Conservation (phyloP, 257 asterid genomes). For the Solanum commersonii region DNA sequence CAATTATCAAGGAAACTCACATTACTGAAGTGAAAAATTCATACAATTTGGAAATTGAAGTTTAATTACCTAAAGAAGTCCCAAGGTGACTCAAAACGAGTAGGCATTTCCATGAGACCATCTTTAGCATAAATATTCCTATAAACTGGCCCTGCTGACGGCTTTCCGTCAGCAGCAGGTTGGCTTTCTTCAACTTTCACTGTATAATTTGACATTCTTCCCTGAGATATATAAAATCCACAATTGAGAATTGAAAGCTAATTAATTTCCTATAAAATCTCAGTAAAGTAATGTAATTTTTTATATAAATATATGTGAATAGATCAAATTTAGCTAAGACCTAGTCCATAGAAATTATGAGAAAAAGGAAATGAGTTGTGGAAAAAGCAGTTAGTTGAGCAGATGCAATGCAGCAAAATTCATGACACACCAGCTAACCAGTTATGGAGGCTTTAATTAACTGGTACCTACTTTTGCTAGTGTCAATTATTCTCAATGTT, state of each 20-base stretch:
- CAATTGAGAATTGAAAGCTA: neutral
- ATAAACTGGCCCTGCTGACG: conserved; percentile 71
- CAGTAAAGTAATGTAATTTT: neutral
- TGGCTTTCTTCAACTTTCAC: conserved; percentile 63
- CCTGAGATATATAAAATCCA: neutral
- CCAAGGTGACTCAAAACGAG: conserved; percentile 54
- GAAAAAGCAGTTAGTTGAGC: neutral
- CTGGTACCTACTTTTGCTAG: conserved; percentile 10
- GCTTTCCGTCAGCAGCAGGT: conserved; percentile 30
- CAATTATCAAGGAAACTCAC: neutral
- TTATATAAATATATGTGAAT: neutral
- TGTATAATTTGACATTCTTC: conserved; percentile 32
- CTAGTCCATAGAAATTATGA: neutral
- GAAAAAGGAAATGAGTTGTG: neutral
- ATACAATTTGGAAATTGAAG: neutral
- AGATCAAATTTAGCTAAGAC: neutral
- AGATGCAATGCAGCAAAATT: conserved; percentile 17
- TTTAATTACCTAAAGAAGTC: conserved; percentile 57
- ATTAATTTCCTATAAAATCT: neutral
- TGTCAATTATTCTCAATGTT: neutral
- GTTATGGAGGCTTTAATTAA: conserved; percentile 30
- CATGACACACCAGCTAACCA: conserved; percentile 12
- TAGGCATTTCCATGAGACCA: conserved; percentile 49
- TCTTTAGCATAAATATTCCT: conserved; percentile 60
- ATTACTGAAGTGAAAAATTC: neutral